Evolutionary conservation across 1,139 yeast species (phyloP).

Genomic region (Protomyces inundatus): DNA sequence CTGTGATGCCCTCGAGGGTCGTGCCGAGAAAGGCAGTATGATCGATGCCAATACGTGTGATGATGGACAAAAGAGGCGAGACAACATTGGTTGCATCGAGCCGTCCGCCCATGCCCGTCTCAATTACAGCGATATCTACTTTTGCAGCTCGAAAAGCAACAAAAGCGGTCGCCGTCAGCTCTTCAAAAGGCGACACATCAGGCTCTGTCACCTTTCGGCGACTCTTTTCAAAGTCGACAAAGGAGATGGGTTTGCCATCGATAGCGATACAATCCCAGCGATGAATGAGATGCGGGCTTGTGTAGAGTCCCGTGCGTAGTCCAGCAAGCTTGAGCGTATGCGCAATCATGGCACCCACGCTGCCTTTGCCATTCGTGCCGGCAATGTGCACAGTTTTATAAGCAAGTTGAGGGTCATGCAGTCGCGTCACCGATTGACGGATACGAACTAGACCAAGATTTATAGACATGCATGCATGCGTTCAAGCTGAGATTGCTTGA

Average conservation of each 20-base stretch:
- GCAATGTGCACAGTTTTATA: slow-evolving; percentile 75
- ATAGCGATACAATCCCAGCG: slow-evolving; percentile 89
- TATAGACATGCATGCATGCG: slow-evolving; percentile 12
- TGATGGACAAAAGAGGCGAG: slow-evolving; percentile 80
- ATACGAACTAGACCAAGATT: slow-evolving; percentile 27
- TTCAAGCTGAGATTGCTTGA: no score
- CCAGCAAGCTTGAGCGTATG: slow-evolving; percentile 54
- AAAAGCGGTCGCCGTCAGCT: slow-evolving; percentile 78
- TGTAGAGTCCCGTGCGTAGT: slow-evolving; percentile 80
- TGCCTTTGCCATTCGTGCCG: slow-evolving; percentile 98
- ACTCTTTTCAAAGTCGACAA: slow-evolving; percentile 70
- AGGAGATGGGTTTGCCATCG: slow-evolving; percentile 50
- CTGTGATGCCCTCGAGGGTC: slow-evolving; percentile 82
- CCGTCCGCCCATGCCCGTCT: slow-evolving; percentile 98
- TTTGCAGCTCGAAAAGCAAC: slow-evolving; percentile 83
- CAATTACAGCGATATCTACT: slow-evolving; percentile 87
- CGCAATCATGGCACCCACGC: slow-evolving; percentile 91
- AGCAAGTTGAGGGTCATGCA: slow-evolving; percentile 27
- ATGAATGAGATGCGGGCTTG: slow-evolving; percentile 90
- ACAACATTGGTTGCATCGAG: slow-evolving; percentile 90
- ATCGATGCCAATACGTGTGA: slow-evolving; percentile 83
- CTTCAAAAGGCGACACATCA: slow-evolving; percentile 50
- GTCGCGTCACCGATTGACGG: slow-evolving; percentile 11
- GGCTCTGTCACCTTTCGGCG: slow-evolving; percentile 85
- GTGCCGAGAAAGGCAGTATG: slow-evolving; percentile 85